Evolutionary conservation across 495 filamentous ascomycete genomes (phyloP), one percentile per base, ranked within the genome.

Genomic region (Xylaria castorea): DNA sequence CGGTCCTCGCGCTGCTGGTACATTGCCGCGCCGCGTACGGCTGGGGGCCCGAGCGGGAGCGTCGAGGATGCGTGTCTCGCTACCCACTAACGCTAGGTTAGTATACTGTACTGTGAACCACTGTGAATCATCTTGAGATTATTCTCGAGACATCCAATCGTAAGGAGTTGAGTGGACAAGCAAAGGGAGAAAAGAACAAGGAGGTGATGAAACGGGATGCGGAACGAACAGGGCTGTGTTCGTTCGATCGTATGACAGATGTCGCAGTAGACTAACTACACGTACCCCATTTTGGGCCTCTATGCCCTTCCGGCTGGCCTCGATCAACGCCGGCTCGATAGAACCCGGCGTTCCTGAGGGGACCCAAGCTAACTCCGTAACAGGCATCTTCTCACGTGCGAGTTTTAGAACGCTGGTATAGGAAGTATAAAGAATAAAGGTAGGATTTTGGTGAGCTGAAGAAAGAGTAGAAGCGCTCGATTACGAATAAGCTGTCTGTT

Each of bases 311-410:
- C 62, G 40, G 30, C 27, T 1, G 0, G 63, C 53, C 22, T 55
- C 25, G 42, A 72, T 11, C 3, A 51, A 53, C 38, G 7, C 63
- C 51, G 22, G 16, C 30, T 40, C 4, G 65, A 73, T 44, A 55
- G 40, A 22, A 25, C 44, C 65, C 16, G 66, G 71, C 32, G 55
- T 64, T 8, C n/a, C 34, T 20, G 71, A 68, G 12, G 65, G 64
- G 25, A 73, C 20, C 65, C 64, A 73, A 18, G 71, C 71, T 14
- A 73, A 34, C 42, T 73, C 71, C 36, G 71, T 55, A 3, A 69
- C 71, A 36, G 71, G 71, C 71, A 73, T 73, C 20, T 42, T 68
- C 22, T 36, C 48, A 38, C 11, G 5, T 46, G 30, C 8, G 16
- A n/a, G 34, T 9, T 30, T 40, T 12, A 20, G 27, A 36, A 34